Evolutionary conservation across 768 basidiomycete genomes (phyloP).

Genomic region (Russula sp.): DNA sequence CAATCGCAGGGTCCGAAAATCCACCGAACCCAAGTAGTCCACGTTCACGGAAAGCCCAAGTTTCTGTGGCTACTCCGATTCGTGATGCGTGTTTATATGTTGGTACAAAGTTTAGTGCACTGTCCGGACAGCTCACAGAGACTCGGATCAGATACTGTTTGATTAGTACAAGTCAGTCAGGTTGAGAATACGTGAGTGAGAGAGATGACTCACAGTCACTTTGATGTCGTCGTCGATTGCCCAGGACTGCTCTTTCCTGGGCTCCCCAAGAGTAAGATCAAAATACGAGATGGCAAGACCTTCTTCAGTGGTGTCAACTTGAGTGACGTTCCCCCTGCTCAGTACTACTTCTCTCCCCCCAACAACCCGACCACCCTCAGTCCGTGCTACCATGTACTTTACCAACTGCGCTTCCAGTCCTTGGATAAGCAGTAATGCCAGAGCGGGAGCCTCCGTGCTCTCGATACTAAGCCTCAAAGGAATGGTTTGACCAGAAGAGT

Average conservation of each 20-base stretch:
- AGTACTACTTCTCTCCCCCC: conserved; percentile 36
- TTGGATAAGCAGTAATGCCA: conserved; percentile 39
- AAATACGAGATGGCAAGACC: conserved; percentile 39
- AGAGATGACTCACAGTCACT: conserved; percentile 33
- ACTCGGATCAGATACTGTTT: conserved; percentile 43
- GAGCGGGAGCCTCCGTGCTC: conserved; percentile 40
- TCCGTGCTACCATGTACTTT: conserved; percentile 38
- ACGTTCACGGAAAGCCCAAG: conserved; percentile 40
- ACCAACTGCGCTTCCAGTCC: conserved; percentile 40
- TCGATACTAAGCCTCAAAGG: conserved; percentile 41
- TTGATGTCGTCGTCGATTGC: conserved; percentile 36
- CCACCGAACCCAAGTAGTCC: conserved; percentile 42
- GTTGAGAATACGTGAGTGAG: background rate
- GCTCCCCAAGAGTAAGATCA: conserved; percentile 40
- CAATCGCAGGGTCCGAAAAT: conserved; percentile 43
- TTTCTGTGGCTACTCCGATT: conserved; percentile 42
- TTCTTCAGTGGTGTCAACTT: conserved; percentile 38
- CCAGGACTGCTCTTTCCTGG: conserved; percentile 43
- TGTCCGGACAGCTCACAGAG: conserved; percentile 36
- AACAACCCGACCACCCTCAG: conserved; percentile 32
- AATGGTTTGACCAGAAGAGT: conserved; percentile 43
- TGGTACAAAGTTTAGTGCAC: conserved; percentile 37
- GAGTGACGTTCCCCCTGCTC: conserved; percentile 30
- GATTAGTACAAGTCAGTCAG: background rate
- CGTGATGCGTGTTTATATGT: conserved; percentile 40